A percentile compares a stretch with the other conserved stretches of the same genome.
phyloP scores from a whole-genome alignment of 2,329 filamentous ascomycete genomes.

The Thelonectria blattea region DNA sequence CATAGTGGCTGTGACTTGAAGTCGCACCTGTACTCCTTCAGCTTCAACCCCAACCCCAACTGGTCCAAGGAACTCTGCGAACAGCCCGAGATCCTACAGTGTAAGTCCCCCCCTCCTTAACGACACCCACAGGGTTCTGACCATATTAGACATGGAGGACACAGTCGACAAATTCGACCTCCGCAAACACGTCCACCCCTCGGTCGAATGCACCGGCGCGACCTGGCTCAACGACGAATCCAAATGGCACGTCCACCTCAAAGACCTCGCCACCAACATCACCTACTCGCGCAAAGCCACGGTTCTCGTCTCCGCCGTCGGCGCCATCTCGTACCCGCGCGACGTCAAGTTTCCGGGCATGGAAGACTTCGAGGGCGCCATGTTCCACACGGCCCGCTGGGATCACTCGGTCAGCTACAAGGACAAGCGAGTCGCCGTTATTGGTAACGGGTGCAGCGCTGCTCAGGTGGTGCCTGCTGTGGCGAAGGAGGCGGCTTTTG shows the following conservation, averaged over 20 bases:
- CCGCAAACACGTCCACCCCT: constrained; percentile 30
- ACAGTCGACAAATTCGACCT: constrained; percentile 33
- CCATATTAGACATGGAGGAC: constrained; percentile 23
- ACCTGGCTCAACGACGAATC: constrained; percentile 26
- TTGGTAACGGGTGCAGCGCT: constrained; percentile 46
- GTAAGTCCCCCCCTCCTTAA: neutral
- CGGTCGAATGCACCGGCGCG: constrained; percentile 31
- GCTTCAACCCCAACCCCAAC: constrained; percentile 27
- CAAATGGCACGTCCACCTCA: constrained; percentile 30
- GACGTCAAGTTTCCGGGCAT: constrained; percentile 39
- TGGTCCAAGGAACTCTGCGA: constrained; percentile 24
- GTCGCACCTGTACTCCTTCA: constrained; percentile 28
- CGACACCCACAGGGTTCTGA: neutral
- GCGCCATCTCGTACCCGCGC: constrained; percentile 36
- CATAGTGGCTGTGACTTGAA: constrained; percentile 25
- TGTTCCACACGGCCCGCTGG: constrained; percentile 46
- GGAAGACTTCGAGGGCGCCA: constrained; percentile 42
- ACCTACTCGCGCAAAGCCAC: constrained; percentile 25
- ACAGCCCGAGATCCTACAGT: constrained; percentile 24
- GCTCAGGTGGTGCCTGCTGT: constrained; percentile 46
- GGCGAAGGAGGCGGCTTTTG: constrained; percentile 28
- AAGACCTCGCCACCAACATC: constrained; percentile 24
- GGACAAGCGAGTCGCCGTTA: constrained; percentile 44
- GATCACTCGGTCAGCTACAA: constrained; percentile 36
- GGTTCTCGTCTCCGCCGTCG: constrained; percentile 39